A percentile compares a stretch with the other conserved stretches of the same genome.
Conservation (phyloP, 495 filamentous ascomycete genomes). For the Delitschia confertaspora region DNA sequence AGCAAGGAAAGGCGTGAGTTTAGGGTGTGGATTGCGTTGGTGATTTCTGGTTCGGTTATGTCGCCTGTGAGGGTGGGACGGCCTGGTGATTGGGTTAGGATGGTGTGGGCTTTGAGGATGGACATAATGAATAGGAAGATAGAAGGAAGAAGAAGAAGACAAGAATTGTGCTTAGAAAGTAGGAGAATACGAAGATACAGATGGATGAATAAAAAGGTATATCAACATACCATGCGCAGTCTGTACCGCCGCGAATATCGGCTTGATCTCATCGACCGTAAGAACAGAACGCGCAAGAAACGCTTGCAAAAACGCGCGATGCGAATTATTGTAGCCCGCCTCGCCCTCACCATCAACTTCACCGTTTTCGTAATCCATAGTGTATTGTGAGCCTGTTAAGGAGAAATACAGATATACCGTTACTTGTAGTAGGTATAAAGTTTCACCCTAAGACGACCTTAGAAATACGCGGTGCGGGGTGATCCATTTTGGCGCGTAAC, state of each 20-base stretch:
- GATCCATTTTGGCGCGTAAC: too few relatives aligned
- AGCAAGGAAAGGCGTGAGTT: constrained; percentile 65
- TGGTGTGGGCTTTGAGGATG: constrained; percentile 4
- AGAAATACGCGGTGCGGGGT: too few relatives aligned
- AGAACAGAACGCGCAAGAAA: constrained; percentile 70
- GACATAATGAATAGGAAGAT: not conserved
- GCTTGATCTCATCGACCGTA: constrained; percentile 63
- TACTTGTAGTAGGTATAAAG: too few relatives aligned
- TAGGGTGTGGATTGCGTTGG: constrained; percentile 56
- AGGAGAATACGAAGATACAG: too few relatives aligned
- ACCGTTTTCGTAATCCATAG: too few relatives aligned
- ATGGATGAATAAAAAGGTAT: too few relatives aligned
- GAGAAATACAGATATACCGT: too few relatives aligned
- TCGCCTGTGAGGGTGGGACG: constrained; percentile 43
- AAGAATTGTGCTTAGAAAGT: too few relatives aligned
- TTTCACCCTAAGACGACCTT: too few relatives aligned
- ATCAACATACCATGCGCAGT: constrained; percentile 42
- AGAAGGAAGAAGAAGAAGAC: not conserved
- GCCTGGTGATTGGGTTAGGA: constrained; percentile 1
- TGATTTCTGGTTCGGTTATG: constrained; percentile 59
- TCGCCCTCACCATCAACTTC: too few relatives aligned
- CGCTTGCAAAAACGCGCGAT: constrained; percentile 90
- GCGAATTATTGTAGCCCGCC: constrained; percentile 48
- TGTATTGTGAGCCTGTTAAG: too few relatives aligned
- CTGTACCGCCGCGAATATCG: constrained; percentile 68